Conservation (phyloP, 2,329 filamentous ascomycete genomes). For the Mycosphaerelloides madeirae region DNA sequence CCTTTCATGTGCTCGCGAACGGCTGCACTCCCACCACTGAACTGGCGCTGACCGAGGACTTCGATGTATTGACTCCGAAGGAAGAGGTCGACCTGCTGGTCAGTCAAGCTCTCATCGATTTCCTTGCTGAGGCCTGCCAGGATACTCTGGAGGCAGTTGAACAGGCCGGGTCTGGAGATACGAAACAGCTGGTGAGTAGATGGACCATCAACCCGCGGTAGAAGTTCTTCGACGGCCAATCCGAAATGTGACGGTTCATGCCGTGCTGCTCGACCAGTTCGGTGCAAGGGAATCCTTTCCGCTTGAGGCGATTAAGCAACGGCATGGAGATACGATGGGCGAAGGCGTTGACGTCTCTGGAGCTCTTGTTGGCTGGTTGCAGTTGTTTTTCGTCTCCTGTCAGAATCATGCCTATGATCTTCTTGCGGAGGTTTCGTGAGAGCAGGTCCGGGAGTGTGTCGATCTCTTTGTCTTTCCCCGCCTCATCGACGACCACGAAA, state of each 20-base stretch:
- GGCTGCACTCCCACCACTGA: constrained; percentile 9
- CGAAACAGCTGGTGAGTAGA: constrained; percentile 8
- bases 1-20: constrained; percentile 15
- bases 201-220: constrained; percentile 10
- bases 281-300: constrained; percentile 15
- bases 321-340: constrained; percentile 13
- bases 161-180: constrained; percentile 13
- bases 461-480: constrained; percentile 21
- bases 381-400: constrained; percentile 18
- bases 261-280: constrained; percentile 6
- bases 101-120: neutral
- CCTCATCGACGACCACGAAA: constrained; percentile 18
- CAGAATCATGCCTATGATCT: constrained; percentile 19
- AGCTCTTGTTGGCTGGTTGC: constrained; percentile 15
- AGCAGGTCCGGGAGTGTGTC: constrained; percentile 14
- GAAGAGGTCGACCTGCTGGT: constrained; percentile 6
- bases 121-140: constrained; percentile 3
- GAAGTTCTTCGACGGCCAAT: constrained; percentile 12
- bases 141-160: constrained; percentile 10
- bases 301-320: constrained; percentile 13
- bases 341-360: constrained; percentile 13
- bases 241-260: no score
- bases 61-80: constrained; percentile 17
- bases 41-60: constrained; percentile 9
- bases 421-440: no score